These are phyloP conservation scores for Clonostachys solani DNA, from an alignment of 2,329 filamentous ascomycete species.

Conservation along the genomic window DNA sequence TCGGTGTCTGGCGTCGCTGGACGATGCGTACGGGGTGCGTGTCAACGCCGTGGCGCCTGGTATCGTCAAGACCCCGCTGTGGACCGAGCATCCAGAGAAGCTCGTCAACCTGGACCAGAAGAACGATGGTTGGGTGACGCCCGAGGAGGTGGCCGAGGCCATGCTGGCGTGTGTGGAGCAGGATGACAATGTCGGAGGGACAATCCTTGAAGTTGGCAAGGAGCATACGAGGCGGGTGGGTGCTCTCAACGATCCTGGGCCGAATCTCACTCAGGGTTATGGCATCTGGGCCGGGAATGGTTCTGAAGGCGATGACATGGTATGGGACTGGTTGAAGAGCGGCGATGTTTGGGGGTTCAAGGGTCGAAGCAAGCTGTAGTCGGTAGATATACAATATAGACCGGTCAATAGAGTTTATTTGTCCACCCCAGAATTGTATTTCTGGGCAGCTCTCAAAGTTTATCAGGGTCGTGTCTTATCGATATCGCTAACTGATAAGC, in stretches of 20 bases:
- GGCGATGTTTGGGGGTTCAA: too few species aligned
- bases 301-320: too few species aligned
- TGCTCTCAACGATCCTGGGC: constrained; percentile 30
- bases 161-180: constrained; percentile 35
- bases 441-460: too few species aligned
- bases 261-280: constrained; percentile 9
- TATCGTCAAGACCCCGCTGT: constrained; percentile 37
- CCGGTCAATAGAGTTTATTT: too few species aligned
- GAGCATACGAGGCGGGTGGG: constrained; percentile 21
- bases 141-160: constrained; percentile 33
- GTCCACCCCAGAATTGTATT: too few species aligned
- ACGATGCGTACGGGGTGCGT: constrained; percentile 23
- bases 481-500: too few species aligned
- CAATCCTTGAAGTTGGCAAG: constrained; percentile 32
- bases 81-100: constrained; percentile 39
- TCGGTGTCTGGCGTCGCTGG: constrained; percentile 29
- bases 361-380: too few species aligned
- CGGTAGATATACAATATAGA: too few species aligned
- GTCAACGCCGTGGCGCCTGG: constrained; percentile 40
- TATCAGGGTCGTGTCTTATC: too few species aligned
- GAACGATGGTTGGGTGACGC: constrained; percentile 32
- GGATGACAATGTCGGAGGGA: constrained; percentile 26
- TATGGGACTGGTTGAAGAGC: too few species aligned
- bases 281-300: too few species aligned
- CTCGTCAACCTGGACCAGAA: constrained; percentile 23